A percentile compares a stretch with the other conserved stretches of the same genome.
Evolutionary conservation across 2,329 filamentous ascomycete genomes (phyloP).

Genomic region (Dothidotthia symphoricarpi): DNA sequence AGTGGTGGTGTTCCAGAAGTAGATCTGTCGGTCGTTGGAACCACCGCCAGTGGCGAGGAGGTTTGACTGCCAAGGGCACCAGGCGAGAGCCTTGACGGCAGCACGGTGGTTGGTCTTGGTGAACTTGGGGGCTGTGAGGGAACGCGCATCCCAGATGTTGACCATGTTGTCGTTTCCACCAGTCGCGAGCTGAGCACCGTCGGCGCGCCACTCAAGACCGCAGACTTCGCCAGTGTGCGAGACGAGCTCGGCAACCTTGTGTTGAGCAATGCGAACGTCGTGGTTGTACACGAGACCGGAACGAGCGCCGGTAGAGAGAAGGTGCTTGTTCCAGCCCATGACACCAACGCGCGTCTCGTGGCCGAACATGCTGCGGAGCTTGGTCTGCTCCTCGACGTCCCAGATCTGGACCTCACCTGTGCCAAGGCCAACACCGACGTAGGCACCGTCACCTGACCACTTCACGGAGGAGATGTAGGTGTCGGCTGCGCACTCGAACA

Average conservation of each 20-base stretch:
- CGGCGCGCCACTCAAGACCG: constrained; percentile 94
- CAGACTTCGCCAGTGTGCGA: constrained; percentile 98
- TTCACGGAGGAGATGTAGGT: constrained; percentile 98
- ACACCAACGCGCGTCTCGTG: constrained; percentile 95
- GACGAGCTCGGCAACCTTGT: constrained; percentile 96
- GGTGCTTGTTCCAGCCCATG: constrained; percentile 98
- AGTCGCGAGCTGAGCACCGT: constrained; percentile 94
- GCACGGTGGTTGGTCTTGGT: constrained; percentile 99
- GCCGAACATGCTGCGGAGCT: constrained; percentile 97
- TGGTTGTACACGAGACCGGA: constrained; percentile 97
- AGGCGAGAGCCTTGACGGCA: constrained; percentile 94
- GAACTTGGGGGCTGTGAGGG: constrained; percentile 91
- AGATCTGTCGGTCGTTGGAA: constrained; percentile 95
- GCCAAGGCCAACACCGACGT: constrained; percentile 91
- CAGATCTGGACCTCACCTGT: constrained; percentile 98
- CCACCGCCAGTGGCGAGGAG: constrained; percentile 94
- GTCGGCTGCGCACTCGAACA: constrained; percentile 83
- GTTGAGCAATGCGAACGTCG: constrained; percentile 93
- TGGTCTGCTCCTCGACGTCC: constrained; percentile 92
- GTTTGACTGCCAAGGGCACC: constrained; percentile 99
- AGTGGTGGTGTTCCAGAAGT: constrained; percentile 99
- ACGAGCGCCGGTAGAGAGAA: constrained; percentile 89
- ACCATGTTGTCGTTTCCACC: constrained; percentile 99
- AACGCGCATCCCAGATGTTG: constrained; percentile 97
- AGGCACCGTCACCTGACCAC: constrained; percentile 96